These are phyloP conservation scores for Epichloe uncinata DNA, from an alignment of 2,329 filamentous ascomycete species.

Conservation along the genomic window DNA sequence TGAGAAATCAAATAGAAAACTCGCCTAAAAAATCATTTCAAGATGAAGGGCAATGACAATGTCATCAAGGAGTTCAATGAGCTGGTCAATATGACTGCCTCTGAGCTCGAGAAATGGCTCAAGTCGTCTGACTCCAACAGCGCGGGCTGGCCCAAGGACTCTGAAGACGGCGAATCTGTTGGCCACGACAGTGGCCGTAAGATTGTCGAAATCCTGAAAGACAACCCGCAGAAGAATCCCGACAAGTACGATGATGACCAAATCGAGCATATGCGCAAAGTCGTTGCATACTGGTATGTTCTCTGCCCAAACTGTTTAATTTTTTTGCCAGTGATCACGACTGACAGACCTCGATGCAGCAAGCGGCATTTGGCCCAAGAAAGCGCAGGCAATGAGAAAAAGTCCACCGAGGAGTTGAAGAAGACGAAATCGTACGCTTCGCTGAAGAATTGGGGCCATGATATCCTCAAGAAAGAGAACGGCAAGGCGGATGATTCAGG, in stretches of 20 bases:
- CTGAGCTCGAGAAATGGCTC: constrained; percentile 49
- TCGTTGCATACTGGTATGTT: constrained; percentile 44
- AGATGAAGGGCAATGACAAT: constrained; percentile 14
- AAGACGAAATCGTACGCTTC: constrained; percentile 42
- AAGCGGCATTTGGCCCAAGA: constrained; percentile 56
- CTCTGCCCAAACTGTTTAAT: not conserved
- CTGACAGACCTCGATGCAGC: constrained; percentile 11
- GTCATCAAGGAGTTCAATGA: constrained; percentile 47
- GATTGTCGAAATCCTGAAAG: constrained; percentile 49
- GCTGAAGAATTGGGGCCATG: constrained; percentile 50
- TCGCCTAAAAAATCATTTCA: not conserved
- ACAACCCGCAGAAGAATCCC: constrained; percentile 44
- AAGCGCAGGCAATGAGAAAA: constrained; percentile 40
- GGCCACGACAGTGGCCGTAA: constrained; percentile 51
- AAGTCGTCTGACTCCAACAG: constrained; percentile 41
- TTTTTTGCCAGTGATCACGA: not conserved
- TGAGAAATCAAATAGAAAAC: not conserved
- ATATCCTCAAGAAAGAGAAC: constrained; percentile 30
- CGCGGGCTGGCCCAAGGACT: constrained; percentile 47
- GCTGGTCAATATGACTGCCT: constrained; percentile 50
- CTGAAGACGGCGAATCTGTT: constrained; percentile 44
- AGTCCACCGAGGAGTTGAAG: constrained; percentile 29
- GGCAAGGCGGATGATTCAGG: constrained; percentile 6
- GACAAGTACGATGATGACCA: constrained; percentile 42
- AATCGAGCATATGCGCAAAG: constrained; percentile 46